Percentiles rank a stretch among this genome's conserved stretches.
Conservation (phyloP, 2,329 filamentous ascomycete species). For the Pseudogymnoascus sp. region DNA sequence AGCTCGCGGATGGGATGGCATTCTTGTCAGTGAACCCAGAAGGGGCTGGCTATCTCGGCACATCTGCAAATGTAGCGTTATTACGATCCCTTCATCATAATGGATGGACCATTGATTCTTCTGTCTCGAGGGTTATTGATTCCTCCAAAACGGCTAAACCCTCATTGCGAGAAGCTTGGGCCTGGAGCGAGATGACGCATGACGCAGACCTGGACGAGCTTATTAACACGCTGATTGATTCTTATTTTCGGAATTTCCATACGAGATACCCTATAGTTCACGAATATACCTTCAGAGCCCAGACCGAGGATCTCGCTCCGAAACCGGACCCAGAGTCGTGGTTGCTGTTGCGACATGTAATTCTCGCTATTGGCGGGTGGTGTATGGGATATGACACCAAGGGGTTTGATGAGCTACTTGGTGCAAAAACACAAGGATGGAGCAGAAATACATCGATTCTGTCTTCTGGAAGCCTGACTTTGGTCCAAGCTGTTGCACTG, state of each 20-base stretch:
- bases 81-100: slow-evolving; percentile 24
- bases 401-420: slow-evolving; percentile 27
- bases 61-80: slow-evolving; percentile 28
- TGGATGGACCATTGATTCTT: slow-evolving; percentile 20
- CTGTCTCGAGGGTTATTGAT: slow-evolving; percentile 18
- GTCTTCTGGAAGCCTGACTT: slow-evolving; percentile 29
- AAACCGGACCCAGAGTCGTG: slow-evolving; percentile 27
- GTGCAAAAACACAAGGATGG: slow-evolving; percentile 26
- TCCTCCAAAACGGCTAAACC: slow-evolving; percentile 21
- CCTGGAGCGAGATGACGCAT: slow-evolving; percentile 1
- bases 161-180: slow-evolving; percentile 15
- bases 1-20: slow-evolving; percentile 32
- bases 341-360: slow-evolving; percentile 30
- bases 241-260: slow-evolving; percentile 40
- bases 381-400: slow-evolving; percentile 24
- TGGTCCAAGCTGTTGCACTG: slow-evolving; percentile 28
- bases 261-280: slow-evolving; percentile 39
- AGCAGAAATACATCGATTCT: slow-evolving; percentile 27
- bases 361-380: slow-evolving; percentile 33
- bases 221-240: slow-evolving; percentile 24
- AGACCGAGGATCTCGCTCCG: slow-evolving; percentile 29
- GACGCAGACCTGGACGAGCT: slow-evolving; percentile 1
- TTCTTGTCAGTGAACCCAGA: slow-evolving; percentile 31
- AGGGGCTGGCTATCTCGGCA: slow-evolving; percentile 30
- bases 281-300: slow-evolving; percentile 37